A percentile compares a stretch with the other conserved stretches of the same genome.
These are phyloP conservation scores for Spatholobus suberectus DNA, from an alignment of 306 rosid genomes.

Conservation along the genomic window DNA sequence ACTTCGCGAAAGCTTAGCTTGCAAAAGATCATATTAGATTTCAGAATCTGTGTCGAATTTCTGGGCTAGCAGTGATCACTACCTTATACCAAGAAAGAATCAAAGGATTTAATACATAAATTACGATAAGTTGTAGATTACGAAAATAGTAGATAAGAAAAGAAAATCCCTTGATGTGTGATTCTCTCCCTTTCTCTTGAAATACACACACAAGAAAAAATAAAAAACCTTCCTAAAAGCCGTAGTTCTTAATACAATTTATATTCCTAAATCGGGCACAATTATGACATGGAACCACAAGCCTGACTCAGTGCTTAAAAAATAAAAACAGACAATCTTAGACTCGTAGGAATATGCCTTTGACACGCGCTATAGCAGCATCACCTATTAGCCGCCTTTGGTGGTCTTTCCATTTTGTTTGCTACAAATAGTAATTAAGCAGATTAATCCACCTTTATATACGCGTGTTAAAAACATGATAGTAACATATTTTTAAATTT, in stretches of 20 bases:
- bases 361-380: neutral
- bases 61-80: too few species aligned
- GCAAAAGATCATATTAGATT: too few species aligned
- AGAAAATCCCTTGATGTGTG: neutral
- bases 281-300: slow-evolving; percentile 21
- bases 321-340: neutral
- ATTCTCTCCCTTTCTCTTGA: neutral
- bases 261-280: neutral
- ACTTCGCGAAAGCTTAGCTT: too few species aligned
- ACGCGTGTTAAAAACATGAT: neutral
- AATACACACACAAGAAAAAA: neutral
- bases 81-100: too few species aligned
- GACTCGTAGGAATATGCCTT: neutral
- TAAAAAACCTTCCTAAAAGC: neutral
- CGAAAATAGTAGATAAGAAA: neutral
- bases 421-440: slow-evolving; percentile 19
- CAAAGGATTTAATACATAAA: neutral
- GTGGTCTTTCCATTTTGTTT: neutral
- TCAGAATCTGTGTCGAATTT: too few species aligned
- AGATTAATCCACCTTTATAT: neutral
- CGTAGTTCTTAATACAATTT: neutral
- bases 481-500: neutral
- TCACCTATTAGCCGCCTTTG: neutral
- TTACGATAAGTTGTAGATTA: too few species aligned
- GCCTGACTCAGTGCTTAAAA: neutral